Base-by-base conservation (phyloP, 495 filamentous ascomycete species). In the Lepraria neglecta region DNA sequence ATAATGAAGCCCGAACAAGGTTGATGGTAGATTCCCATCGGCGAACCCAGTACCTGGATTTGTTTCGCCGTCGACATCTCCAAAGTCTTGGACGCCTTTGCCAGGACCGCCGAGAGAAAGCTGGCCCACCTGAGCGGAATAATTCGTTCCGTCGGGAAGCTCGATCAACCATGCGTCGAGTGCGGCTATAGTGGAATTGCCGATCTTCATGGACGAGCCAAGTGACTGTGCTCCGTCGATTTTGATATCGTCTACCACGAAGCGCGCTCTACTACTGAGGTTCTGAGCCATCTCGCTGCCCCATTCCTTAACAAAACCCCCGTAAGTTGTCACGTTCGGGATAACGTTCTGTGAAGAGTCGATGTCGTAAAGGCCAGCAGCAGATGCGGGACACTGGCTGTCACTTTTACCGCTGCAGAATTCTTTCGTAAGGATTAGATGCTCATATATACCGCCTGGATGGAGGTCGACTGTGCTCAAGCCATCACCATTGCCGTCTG, bases 1-100 rank as follows among this genome's bases (percentile, higher is more conserved):
- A 45, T 83, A 76, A 64, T 84, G 82, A 65, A 85, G 69, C 3
- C 76, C 75, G 58, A 73, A 82, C 10, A 79, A 80, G 48, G 77
- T 77, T 1, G 80, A 82, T 0, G 75, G 72, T 27, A 72, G 77
- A 1, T 33, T n/a, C 10, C 58, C 40, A 19, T 60, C 17, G 12
- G n/a, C 6, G 3, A 42, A 42, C 7, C 53, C 53, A 40, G 40
- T 48, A 21, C 50, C 56, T 30, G 59, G 59, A 9, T 59, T 52
- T 0, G 46, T 62, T n/a, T 40, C 14, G 14, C 64, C 60, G 9
- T 9, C 54, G 19, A 38, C 35, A 40, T 27, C 56, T 5, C 28
- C n/a, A 59, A 33, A 15, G 10, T 27, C 28, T 19, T 59, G 21
- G 19, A 35, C 27, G 14, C 45, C 58, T 9, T 14, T 30, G 6